A percentile compares a stretch with the other conserved stretches of the same genome.
Conservation (phyloP, 208 protist species). For the Naegleria fowleri region DNA sequence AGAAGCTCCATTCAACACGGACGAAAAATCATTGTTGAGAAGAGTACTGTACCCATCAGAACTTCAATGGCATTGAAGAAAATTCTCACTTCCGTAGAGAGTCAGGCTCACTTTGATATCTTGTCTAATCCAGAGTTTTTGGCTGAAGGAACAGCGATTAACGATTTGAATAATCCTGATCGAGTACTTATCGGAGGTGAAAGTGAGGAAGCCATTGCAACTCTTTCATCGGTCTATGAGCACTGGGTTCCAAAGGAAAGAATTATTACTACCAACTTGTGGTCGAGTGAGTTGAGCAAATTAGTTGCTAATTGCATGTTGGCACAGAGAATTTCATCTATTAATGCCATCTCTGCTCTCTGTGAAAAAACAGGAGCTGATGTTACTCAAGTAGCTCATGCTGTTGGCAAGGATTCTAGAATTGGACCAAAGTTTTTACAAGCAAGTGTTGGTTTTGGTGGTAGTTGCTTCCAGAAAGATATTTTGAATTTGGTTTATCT, state of each 20-base stretch:
- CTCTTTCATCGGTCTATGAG: conserved; percentile 69
- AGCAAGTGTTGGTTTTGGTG: conserved; percentile 79
- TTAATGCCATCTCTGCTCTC: conserved; percentile 86
- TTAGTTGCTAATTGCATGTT: conserved; percentile 93
- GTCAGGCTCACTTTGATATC: conserved; percentile 68
- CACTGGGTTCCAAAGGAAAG: conserved; percentile 76
- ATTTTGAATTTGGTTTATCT: conserved; percentile 94
- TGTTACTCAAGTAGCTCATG: conserved; percentile 63
- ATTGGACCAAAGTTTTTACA: conserved; percentile 88
- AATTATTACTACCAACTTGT: conserved; percentile 89
- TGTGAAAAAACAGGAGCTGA: conserved; percentile 83
- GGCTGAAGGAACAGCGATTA: conserved; percentile 86
- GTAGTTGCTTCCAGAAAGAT: conserved; percentile 96
- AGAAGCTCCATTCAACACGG: conserved; percentile 47
- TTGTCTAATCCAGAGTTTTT: conserved; percentile 97
- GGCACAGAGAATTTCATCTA: conserved; percentile 92
- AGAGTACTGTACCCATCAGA: conserved; percentile 80
- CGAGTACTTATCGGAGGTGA: conserved; percentile 90
- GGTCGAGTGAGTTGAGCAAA: conserved; percentile 93
- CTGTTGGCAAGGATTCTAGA: conserved; percentile 73
- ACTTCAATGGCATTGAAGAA: conserved; percentile 48
- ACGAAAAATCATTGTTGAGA: conserved; percentile 85
- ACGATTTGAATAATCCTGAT: conserved; percentile 82
- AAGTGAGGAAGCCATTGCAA: conserved; percentile 50
- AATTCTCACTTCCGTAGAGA: conserved; percentile 46